These are phyloP conservation scores for Fragilaria radians DNA, from an alignment of 108 stramenopile species.

Conservation along the genomic window DNA sequence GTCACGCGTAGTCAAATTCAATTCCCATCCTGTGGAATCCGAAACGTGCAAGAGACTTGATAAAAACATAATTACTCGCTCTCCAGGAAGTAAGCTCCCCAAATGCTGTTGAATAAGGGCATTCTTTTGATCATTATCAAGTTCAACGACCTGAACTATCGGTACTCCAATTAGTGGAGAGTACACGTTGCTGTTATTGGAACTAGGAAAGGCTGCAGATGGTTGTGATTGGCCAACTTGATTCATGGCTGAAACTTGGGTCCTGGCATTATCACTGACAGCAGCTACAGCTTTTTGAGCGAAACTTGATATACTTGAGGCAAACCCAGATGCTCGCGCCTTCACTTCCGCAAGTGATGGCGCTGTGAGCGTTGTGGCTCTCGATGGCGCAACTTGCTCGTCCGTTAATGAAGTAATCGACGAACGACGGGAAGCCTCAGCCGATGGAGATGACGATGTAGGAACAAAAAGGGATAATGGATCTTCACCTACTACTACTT, in stretches of 20 bases:
- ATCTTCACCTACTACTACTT: not conserved
- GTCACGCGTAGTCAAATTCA: not conserved
- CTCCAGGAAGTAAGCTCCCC: conserved; percentile 56
- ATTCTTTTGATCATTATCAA: conserved; percentile 38
- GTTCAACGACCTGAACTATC: conserved; percentile 4
- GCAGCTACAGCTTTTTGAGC: conserved; percentile 4
- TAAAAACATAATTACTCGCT: conserved; percentile 77
- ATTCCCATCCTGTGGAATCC: conserved; percentile 33
- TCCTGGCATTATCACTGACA: not conserved
- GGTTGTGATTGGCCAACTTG: not conserved
- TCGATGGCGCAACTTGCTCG: not conserved
- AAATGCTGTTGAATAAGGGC: conserved; percentile 30
- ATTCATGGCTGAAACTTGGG: not conserved
- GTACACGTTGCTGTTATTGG: no score
- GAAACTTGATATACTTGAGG: not conserved
- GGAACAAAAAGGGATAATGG: not conserved
- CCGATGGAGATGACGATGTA: not conserved
- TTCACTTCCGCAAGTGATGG: not conserved
- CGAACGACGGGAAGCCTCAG: conserved; percentile 3
- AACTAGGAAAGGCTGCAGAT: not conserved
- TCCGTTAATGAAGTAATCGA: not conserved
- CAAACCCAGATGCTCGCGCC: not conserved
- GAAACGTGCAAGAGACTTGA: conserved; percentile 57
- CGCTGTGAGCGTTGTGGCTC: not conserved
- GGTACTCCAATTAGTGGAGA: not conserved